Conservation (phyloP, 106 monocot genomes). For the Dendrobium officinale region DNA sequence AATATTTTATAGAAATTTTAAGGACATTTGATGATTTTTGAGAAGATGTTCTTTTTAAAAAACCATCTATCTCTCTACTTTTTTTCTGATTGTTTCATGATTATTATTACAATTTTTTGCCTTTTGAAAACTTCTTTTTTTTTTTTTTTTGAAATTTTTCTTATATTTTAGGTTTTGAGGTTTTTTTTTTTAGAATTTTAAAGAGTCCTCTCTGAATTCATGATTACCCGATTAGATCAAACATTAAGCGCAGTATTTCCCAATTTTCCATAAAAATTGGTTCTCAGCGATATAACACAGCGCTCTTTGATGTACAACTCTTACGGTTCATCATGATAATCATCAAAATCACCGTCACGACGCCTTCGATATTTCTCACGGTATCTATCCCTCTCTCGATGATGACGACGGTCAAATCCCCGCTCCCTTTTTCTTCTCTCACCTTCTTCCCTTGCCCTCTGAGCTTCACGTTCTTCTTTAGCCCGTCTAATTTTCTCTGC, state of each 20-base stretch:
- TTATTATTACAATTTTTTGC: too few relatives aligned
- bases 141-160: too few relatives aligned
- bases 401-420: constrained; percentile 42
- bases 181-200: too few relatives aligned
- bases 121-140: too few relatives aligned
- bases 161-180: too few relatives aligned
- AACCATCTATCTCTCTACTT: too few relatives aligned
- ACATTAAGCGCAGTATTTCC: neutral
- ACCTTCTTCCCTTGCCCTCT: constrained; percentile 84
- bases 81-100: too few relatives aligned
- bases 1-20: too few relatives aligned
- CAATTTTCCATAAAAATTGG: neutral
- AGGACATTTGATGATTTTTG: too few relatives aligned
- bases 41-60: too few relatives aligned
- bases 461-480: constrained; percentile 93
- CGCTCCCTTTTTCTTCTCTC: constrained; percentile 73
- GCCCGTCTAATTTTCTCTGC: constrained; percentile 8
- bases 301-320: neutral
- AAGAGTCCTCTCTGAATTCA: too few relatives aligned
- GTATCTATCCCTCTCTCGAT: constrained; percentile 58
- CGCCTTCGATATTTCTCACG: constrained; percentile 57
- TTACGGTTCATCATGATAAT: constrained; percentile 1
- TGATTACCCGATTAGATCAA: too few relatives aligned
- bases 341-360: neutral
- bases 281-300: neutral